phyloP scores from a whole-genome alignment of 768 basidiomycete genomes.

The Termitomyces titanicus region DNA sequence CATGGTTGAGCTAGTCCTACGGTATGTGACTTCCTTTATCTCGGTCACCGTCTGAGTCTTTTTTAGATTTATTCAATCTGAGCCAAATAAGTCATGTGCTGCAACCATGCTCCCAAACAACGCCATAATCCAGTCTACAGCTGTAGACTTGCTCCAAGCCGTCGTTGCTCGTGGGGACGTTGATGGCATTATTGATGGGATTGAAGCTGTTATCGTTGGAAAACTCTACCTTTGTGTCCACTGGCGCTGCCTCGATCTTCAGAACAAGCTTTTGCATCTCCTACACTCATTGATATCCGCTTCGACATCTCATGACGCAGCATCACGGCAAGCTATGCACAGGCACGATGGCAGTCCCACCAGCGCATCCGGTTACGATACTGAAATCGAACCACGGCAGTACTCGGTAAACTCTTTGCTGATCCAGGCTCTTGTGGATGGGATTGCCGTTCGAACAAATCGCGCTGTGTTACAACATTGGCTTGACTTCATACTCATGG shows the following conservation, averaged over 20 bases:
- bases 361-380: conserved; percentile 29
- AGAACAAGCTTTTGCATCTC: conserved; percentile 90
- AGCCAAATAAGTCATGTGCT: conserved; percentile 50
- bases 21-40: conserved; percentile 39
- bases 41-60: conserved; percentile 1
- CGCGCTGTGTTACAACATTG: conserved; percentile 88
- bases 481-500: conserved; percentile 94
- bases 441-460: conserved; percentile 65
- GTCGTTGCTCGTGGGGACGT: conserved; percentile 81
- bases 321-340: conserved; percentile 22
- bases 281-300: conserved; percentile 83
- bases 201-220: conserved; percentile 69
- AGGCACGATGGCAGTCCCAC: conserved; percentile 30
- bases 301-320: conserved; percentile 38
- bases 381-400: conserved; percentile 23
- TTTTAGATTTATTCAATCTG: conserved; percentile 71
- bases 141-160: conserved; percentile 80
- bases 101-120: conserved; percentile 61
- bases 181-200: conserved; percentile 53
- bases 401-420: conserved; percentile 69
- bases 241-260: conserved; percentile 68
- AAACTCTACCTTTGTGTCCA: conserved; percentile 79
- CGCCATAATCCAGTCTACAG: conserved; percentile 62
- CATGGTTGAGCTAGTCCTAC: conserved; percentile 66
- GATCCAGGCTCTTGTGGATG: conserved; percentile 77